Conservation (phyloP, 495 filamentous ascomycete species). For the Talaromyces wortmannii region DNA sequence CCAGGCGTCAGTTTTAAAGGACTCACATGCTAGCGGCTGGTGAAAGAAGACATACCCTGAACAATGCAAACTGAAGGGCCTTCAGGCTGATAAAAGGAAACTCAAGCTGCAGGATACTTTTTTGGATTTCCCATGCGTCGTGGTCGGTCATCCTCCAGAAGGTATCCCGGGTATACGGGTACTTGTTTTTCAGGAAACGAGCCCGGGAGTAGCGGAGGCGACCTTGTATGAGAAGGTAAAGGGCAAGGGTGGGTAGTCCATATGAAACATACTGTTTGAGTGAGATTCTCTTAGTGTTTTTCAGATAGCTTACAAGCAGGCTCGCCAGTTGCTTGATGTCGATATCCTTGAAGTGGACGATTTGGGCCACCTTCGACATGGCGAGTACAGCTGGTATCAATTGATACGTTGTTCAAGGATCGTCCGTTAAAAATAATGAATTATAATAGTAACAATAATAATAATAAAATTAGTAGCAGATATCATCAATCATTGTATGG, state of each 20-base stretch:
- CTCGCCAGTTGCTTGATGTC: no score
- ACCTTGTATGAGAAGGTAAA: slow-evolving; percentile 24
- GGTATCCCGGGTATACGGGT: slow-evolving; percentile 49
- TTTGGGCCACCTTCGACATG: no score
- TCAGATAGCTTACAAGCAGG: neutral
- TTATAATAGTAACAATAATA: no score
- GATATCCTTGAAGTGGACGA: no score
- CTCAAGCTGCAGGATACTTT: slow-evolving; percentile 40
- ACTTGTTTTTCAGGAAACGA: slow-evolving; percentile 33
- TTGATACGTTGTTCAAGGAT: no score
- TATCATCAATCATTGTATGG: no score
- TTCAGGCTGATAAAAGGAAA: slow-evolving; percentile 51
- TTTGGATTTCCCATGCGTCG: slow-evolving; percentile 51
- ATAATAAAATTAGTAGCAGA: no score
- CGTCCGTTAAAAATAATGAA: no score
- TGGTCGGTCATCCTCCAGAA: slow-evolving; percentile 56
- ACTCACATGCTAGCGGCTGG: no score
- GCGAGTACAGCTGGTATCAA: no score
- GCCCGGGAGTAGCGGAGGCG: slow-evolving; percentile 45
- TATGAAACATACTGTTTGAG: neutral
- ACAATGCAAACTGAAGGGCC: slow-evolving; percentile 57
- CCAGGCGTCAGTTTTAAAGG: no score
- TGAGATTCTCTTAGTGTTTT: neutral
- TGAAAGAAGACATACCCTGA: slow-evolving; percentile 33
- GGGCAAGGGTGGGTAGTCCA: neutral